A percentile compares a stretch with the other conserved stretches of the same genome.
Evolutionary conservation across 768 basidiomycete genomes (phyloP).

Genomic region (Rhodotorula babjevae): DNA sequence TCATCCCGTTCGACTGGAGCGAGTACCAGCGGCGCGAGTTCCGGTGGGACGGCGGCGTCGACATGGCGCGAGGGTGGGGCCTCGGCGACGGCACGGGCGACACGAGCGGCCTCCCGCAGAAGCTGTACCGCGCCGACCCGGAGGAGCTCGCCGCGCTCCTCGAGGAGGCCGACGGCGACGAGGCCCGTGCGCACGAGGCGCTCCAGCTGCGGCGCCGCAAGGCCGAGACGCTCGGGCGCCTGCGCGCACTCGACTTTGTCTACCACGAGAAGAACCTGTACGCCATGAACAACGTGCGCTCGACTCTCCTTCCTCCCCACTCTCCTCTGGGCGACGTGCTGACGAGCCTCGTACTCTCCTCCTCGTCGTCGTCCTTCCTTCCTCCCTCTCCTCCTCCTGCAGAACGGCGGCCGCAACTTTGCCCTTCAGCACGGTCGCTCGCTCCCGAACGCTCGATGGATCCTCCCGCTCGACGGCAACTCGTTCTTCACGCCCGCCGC

Average conservation of each 20-base stretch:
- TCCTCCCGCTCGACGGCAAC: constrained; percentile 45
- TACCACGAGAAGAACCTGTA: constrained; percentile 45
- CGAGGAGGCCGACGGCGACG: constrained; percentile 37
- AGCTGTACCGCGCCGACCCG: constrained; percentile 7
- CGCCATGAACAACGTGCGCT: constrained; percentile 44
- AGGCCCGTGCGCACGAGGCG: constrained; percentile 12
- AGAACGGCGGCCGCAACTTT: constrained; percentile 45
- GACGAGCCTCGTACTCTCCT: no score
- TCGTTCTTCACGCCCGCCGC: constrained; percentile 44
- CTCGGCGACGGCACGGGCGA: constrained; percentile 23
- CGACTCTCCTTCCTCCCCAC: no score
- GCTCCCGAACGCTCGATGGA: constrained; percentile 42
- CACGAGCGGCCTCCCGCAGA: constrained; percentile 2
- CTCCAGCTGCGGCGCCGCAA: constrained; percentile 10
- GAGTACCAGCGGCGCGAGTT: constrained; percentile 41
- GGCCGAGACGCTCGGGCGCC: constrained; percentile 29
- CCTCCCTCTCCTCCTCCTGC: background rate
- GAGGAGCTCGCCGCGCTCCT: constrained; percentile 17
- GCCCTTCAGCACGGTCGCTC: constrained; percentile 42
- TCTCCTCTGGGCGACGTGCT: no score
- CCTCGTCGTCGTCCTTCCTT: no score
- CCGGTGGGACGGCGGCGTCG: constrained; percentile 43
- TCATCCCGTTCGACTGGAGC: constrained; percentile 42
- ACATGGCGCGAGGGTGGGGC: constrained; percentile 34
- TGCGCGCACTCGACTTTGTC: constrained; percentile 43